Base-by-base conservation (phyloP, 345 rosid species). In the Brassica napus region DNA sequence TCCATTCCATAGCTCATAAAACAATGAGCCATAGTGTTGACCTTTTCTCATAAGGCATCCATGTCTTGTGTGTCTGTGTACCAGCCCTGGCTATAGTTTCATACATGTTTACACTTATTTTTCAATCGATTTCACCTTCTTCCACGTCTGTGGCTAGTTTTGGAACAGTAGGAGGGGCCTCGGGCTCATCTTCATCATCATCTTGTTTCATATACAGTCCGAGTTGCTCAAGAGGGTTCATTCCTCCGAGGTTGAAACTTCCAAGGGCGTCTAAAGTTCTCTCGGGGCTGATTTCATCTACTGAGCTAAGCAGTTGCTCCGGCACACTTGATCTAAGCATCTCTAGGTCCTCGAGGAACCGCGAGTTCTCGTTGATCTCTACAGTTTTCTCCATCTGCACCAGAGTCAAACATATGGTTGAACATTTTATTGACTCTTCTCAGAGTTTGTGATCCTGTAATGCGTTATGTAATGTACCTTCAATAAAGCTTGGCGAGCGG, bases 361-460 rank as follows among this genome's bases (percentile, higher is more conserved):
- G 85, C 72, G 93, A 83, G 82, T 88, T 93, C 88, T 91, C 99
- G 39, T 91, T 90, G 70, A 95, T 93, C 68, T 91, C 96, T n/a
- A 95, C 94, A 6, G 97, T 95, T 82, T 88, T 95, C 73, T 95
- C 99, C 91, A 95, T 91, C 99, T 95, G 87, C 81, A 85, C 3
- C 61, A 15, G 62, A 74, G 58, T 52, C 60, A 71, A 66, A 62
- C 39, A 62, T 31, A 21, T 32, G 39, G 30, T 18, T 23, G 16
- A 52, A 8, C 61, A 39, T 28, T 1, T 11, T 15, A 63, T 26
- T 2, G 6, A 55, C 14, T n/a, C 49, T 6, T 61, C 35, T 64
- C n/a, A 63, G 28, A 21, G 67, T 61, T 68, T 28, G 66, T 63
- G 75, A 49, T 15, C 15, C 62, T 35, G 9, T 49, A 23, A 69